Base-by-base conservation (phyloP, 2,329 filamentous ascomycete species). In the Mycogone perniciosa region DNA sequence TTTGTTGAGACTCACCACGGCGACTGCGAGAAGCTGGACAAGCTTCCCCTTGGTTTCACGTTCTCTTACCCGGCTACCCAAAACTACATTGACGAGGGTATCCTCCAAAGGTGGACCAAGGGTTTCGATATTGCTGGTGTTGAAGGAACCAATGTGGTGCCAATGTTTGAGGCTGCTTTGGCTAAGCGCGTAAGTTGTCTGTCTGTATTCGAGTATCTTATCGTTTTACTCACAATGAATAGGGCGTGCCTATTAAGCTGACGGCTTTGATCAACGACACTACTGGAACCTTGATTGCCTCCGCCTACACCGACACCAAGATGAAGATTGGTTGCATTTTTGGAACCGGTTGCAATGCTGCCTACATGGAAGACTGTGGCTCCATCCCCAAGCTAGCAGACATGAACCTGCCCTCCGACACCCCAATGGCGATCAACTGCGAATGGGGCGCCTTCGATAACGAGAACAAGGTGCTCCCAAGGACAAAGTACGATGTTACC, bases 271-370 rank as follows among this genome's bases (percentile, higher is more conserved):
- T 97, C 73, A 99, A 99, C 68, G 93, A 99, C 68, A 99, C 93
- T 44, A 97, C 92, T 13, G 93, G 93, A 62, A 99, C 93, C 31
- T 76, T 99, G 62, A 95, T 99, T 63, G 93, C 93, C 54, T 97
- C 92, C 29, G 86, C 89, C 31, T 99, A 99, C 72, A 97, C 92
- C n/a, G 91, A 99, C 66, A 75, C 85, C 42, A 82, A 85, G 60
- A 95, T 96, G 81, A 90, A 84, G 72, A 93, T 97, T 62, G 93
- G 93, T 50, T 96, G 92, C 71, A 99, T 99, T 66, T 99, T 99
- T 63, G 93, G 93, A 61, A 99, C 93, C 9, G 93, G 93, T 53
- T 96, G 93, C 74, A 99, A 99, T 64, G 93, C 92, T 38, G 93
- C 93, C 37, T 99, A 99, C 75, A 95, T 99, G 87, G 93, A 99